A percentile compares a stretch with the other conserved stretches of the same genome.
Evolutionary conservation across 208 protist genomes (phyloP).

Genomic region (Angomonas ambiguus): DNA sequence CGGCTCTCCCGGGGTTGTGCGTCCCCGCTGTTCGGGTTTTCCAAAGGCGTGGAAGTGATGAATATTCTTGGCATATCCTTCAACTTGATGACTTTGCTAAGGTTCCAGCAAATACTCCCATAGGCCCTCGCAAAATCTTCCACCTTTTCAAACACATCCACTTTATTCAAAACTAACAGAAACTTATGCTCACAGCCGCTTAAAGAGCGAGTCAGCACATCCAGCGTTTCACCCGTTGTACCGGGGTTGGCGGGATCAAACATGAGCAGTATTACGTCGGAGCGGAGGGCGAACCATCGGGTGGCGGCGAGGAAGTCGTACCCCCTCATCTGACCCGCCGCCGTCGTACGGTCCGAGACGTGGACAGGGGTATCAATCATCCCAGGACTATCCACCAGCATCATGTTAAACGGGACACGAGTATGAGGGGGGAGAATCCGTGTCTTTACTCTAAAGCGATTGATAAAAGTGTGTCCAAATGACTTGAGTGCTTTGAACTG

Average conservation of each 20-base stretch:
- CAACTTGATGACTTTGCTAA: slow-evolving; percentile 83
- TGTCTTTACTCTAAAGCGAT: slow-evolving; percentile 76
- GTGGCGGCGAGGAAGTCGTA: slow-evolving; percentile 86
- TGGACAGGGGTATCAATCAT: slow-evolving; percentile 89
- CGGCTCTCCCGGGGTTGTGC: neutral
- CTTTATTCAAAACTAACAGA: slow-evolving; percentile 88
- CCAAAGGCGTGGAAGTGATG: slow-evolving; percentile 66
- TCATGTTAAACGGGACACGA: slow-evolving; percentile 51
- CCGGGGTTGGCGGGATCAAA: slow-evolving; percentile 88
- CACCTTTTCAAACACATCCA: slow-evolving; percentile 75
- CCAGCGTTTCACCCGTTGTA: slow-evolving; percentile 89
- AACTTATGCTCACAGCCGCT: slow-evolving; percentile 86
- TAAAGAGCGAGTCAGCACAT: slow-evolving; percentile 86
- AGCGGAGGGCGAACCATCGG: slow-evolving; percentile 84
- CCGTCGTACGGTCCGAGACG: slow-evolving; percentile 23
- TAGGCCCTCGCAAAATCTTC: slow-evolving; percentile 88
- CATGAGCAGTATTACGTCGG: slow-evolving; percentile 89
- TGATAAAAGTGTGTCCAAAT: slow-evolving; percentile 76
- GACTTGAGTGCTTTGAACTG: slow-evolving; percentile 67
- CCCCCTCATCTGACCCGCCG: slow-evolving; percentile 56
- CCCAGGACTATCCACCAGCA: slow-evolving; percentile 88
- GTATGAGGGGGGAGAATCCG: slow-evolving; percentile 36
- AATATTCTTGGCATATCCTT: slow-evolving; percentile 92
- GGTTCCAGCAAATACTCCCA: slow-evolving; percentile 91
- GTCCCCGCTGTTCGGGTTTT: slow-evolving; percentile 2